A percentile compares a stretch with the other conserved stretches of the same genome.
Conservation (phyloP, 2,329 filamentous ascomycete species). For the Colletotrichum australisinense region DNA sequence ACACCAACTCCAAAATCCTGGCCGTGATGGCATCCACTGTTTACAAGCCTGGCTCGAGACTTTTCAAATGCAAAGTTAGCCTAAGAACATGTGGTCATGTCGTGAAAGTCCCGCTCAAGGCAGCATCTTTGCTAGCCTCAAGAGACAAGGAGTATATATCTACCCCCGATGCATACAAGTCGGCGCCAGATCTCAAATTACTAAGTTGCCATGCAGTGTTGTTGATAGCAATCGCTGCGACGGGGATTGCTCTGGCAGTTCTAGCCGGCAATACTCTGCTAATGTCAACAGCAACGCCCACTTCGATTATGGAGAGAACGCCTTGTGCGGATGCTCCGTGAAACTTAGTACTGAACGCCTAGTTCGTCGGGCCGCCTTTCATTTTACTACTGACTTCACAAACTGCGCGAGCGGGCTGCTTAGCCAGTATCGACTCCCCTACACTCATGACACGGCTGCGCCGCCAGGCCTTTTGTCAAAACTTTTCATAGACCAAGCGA, state of each 20-base stretch:
- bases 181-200: constrained; percentile 60
- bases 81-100: constrained; percentile 70
- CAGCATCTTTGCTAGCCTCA: constrained; percentile 48
- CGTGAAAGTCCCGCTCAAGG: constrained; percentile 67
- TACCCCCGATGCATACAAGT: constrained; percentile 63
- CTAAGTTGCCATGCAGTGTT: constrained; percentile 56
- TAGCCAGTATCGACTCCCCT: background rate
- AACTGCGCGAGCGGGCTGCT: constrained; percentile 32
- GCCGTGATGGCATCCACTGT: constrained; percentile 54
- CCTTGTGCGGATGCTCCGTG: constrained; percentile 57
- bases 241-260: constrained; percentile 59
- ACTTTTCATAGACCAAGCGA: constrained; percentile 12
- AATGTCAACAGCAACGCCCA: constrained; percentile 53
- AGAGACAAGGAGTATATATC: constrained; percentile 49
- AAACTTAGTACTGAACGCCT: constrained; percentile 62
- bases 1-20: constrained; percentile 52
- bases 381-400: constrained; percentile 19
- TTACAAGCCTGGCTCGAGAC: constrained; percentile 47
- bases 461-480: constrained; percentile 6
- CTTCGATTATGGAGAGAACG: constrained; percentile 64
- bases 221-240: constrained; percentile 57
- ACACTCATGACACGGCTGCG: constrained; percentile 3
- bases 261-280: constrained; percentile 59
- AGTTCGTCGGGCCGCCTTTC: constrained; percentile 35
- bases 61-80: constrained; percentile 64